Base-by-base conservation (phyloP, 495 filamentous ascomycete genomes). In the Penicillium cinerascens region DNA sequence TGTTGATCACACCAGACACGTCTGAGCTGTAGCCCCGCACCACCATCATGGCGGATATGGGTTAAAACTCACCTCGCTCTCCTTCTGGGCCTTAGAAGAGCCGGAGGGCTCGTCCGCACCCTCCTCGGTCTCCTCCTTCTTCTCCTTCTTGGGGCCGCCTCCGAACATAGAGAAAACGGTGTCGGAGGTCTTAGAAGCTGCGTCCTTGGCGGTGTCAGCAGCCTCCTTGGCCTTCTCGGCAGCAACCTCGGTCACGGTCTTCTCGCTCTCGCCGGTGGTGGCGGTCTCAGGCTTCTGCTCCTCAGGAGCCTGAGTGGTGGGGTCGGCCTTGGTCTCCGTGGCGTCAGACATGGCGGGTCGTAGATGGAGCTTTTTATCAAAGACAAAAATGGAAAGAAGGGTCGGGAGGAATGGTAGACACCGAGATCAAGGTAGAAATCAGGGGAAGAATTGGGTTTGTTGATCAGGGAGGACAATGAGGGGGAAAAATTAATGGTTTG, bases 81-180 rank as follows among this genome's bases (percentile, higher is more conserved):
- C 78, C 69, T 92, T 92, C 67, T 87, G 79, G 42, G 86, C 85
- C 80, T 95, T 95, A 55, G 89, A 85, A 71, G 85, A 88, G 52
- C 91, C 91, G 61, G 88, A 92, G 63, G 82, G 83, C 69, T 97
- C 90, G 55, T 85, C 80, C 54, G 82, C 83, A 25, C 79, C 82
- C 29, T 90, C 88, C 16, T 86, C 89, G 53, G 83, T 75, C 70
- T 89, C 89, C 68, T 90, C 87, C 82, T 91, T 95, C 74, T 82
- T 82, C 64, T 87, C 83, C 66, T 85, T 85, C 69, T 89, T 92
- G 45, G 90, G 88, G 16, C 86, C 86, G 48, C 92, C 92, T 53
- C 93, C 93, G 69, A 98, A 98, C 93, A 98, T 98, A 67, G 87
- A 88, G 78, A 96, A 98, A 46, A 98, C 86, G 64, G 74, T 86